Conservation (phyloP, 2,329 filamentous ascomycete genomes). For the Ophiostoma perfectum region DNA sequence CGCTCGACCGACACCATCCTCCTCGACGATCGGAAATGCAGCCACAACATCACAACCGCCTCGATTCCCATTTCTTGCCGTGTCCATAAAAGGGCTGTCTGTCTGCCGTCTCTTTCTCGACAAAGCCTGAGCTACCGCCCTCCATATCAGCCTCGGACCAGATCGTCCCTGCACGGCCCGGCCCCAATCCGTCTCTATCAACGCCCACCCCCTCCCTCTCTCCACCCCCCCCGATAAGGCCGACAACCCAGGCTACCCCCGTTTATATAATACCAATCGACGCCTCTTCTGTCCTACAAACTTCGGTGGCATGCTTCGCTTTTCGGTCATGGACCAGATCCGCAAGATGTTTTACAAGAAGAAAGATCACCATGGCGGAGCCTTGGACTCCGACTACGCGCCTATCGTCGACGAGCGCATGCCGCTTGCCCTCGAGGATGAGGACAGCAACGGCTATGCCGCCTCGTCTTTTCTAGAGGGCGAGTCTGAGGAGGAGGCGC, state of each 20-base stretch:
- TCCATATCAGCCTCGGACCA: not conserved
- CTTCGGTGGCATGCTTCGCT: constrained; percentile 2
- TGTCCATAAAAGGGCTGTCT: constrained; percentile 17
- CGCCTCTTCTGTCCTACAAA: not conserved
- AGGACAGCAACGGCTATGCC: constrained; percentile 28
- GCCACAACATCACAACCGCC: not conserved
- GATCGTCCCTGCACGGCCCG: not conserved
- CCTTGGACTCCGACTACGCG: constrained; percentile 32
- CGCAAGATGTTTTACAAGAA: constrained; percentile 34
- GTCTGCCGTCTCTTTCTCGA: constrained; percentile 8
- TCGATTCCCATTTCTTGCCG: constrained; percentile 2
- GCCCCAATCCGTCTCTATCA: constrained; percentile 2
- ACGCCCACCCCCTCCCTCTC: not conserved
- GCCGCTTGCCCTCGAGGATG: constrained; percentile 31
- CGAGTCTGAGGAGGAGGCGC: constrained; percentile 36
- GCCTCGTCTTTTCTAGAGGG: constrained; percentile 29
- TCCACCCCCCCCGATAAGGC: not conserved
- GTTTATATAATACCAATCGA: not conserved
- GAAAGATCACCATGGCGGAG: constrained; percentile 29
- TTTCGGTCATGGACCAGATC: constrained; percentile 37
- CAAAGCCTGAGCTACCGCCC: not conserved
- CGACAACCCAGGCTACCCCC: not conserved
- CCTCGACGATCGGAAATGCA: constrained; percentile 10
- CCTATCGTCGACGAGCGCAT: constrained; percentile 30
- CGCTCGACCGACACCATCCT: not conserved